Evolutionary conservation across 2,329 filamentous ascomycete genomes (phyloP).

Genomic region (Curvularia spicifera): DNA sequence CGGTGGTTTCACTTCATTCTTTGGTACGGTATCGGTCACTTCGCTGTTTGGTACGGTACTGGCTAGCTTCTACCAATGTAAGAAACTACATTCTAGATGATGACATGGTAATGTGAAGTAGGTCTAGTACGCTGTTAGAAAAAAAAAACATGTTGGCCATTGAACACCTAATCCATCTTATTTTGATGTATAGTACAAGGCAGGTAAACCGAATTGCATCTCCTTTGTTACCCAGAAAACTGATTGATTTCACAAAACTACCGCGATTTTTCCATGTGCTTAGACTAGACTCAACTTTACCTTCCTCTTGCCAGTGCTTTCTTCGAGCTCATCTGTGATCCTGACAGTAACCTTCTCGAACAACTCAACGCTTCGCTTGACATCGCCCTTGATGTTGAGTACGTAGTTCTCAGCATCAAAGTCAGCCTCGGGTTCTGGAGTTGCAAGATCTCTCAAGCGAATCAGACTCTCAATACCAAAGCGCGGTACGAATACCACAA

Average conservation of each 20-base stretch:
- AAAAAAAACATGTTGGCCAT: background rate
- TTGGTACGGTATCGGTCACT: background rate
- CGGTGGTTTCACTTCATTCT: background rate
- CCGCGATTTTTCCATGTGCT: constrained; percentile 6
- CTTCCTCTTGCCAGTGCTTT: constrained; percentile 93
- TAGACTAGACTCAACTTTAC: constrained; percentile 70
- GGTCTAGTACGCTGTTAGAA: background rate
- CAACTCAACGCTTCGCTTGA: constrained; percentile 71
- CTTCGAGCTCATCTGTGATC: constrained; percentile 92
- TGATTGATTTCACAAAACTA: background rate
- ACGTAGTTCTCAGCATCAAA: constrained; percentile 89
- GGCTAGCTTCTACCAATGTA: background rate
- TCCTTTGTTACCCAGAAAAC: background rate
- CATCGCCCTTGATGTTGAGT: constrained; percentile 65
- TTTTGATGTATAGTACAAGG: constrained; percentile 1
- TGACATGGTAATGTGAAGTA: background rate
- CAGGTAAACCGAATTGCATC: background rate
- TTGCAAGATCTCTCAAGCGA: constrained; percentile 79
- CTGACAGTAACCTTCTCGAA: constrained; percentile 91
- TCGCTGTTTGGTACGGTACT: background rate
- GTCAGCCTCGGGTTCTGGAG: constrained; percentile 75
- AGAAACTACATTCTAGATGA: background rate
- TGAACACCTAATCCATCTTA: background rate
- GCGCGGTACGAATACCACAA: constrained; percentile 92
- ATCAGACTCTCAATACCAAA: constrained; percentile 97